Evolutionary conservation across 495 filamentous ascomycete genomes (phyloP).

Genomic region (Podospora pseudoanserina): DNA sequence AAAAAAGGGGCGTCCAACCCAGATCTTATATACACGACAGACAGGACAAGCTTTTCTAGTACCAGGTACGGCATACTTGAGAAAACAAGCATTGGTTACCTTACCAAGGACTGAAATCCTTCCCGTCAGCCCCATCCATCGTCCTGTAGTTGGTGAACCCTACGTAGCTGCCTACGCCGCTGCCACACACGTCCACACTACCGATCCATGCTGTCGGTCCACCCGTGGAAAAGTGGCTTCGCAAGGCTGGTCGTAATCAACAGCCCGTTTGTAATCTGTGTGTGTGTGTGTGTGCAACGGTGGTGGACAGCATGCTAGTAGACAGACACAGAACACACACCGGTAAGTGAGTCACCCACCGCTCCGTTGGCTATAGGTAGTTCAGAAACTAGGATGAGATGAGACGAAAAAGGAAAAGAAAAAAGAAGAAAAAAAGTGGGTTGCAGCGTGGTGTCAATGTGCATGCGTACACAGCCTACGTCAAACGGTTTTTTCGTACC

Average conservation of each 20-base stretch:
- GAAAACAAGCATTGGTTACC: not conserved
- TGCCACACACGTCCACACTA: not conserved
- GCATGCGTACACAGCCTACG: not conserved
- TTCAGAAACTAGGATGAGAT: too few relatives aligned
- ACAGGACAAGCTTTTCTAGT: not conserved
- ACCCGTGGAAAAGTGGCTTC: not conserved
- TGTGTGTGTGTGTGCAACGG: too few relatives aligned
- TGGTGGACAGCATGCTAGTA: not conserved
- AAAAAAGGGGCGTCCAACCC: not conserved
- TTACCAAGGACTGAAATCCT: not conserved
- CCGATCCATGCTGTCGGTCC: not conserved
- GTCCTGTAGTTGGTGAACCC: not conserved
- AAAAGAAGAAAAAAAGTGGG: not conserved
- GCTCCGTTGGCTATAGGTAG: not conserved
- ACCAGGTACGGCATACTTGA: not conserved
- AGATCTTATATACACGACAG: not conserved
- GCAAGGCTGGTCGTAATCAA: not conserved
- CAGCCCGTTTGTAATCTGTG: not conserved
- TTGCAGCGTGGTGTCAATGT: not conserved
- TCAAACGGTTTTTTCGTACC: not conserved
- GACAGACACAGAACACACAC: not conserved
- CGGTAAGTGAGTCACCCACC: not conserved
- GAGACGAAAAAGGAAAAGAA: not conserved
- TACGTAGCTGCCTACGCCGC: not conserved
- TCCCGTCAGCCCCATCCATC: not conserved